Conservation (phyloP, 1,139 yeast species). For the Zygosaccharomyces sapae region DNA sequence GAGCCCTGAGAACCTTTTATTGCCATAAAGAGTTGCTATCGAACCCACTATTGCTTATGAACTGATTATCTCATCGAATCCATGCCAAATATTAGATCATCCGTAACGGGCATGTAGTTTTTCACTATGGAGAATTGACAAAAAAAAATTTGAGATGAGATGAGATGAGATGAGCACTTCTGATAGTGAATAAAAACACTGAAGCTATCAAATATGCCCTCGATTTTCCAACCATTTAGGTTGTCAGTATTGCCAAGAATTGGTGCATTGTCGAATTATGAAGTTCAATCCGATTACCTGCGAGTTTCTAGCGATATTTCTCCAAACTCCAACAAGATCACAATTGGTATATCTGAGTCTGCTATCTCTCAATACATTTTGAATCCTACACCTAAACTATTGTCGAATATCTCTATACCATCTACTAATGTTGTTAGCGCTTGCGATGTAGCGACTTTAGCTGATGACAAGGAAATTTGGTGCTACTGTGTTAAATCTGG, state of each 20-base stretch:
- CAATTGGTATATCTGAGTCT: conserved; percentile 73
- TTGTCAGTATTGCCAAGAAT: conserved; percentile 34
- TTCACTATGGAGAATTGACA: background rate
- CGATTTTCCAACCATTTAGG: conserved; percentile 36
- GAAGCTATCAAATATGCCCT: conserved; percentile 25
- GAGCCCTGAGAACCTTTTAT: background rate
- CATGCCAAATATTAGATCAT: background rate
- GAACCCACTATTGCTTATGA: background rate
- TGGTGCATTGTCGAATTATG: conserved; percentile 28
- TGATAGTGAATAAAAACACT: background rate
- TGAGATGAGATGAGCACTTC: conserved; percentile 9
- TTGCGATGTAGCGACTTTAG: conserved; percentile 24
- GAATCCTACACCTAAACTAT: conserved; percentile 74
- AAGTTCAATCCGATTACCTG: conserved; percentile 23
- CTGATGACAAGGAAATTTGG: conserved; percentile 22
- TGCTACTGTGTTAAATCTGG: conserved; percentile 24
- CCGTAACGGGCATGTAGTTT: conserved; percentile 2
- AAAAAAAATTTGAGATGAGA: conserved; percentile 14
- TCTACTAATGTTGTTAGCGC: conserved; percentile 36
- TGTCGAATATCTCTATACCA: conserved; percentile 37
- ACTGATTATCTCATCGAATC: background rate
- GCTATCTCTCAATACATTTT: conserved; percentile 66
- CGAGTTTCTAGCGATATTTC: conserved; percentile 31
- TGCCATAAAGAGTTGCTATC: too few relatives aligned
- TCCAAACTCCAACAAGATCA: conserved; percentile 34